A percentile compares a stretch with the other conserved stretches of the same genome.
phyloP scores from a whole-genome alignment of 2,329 filamentous ascomycete species.

The Aspergillus persii region DNA sequence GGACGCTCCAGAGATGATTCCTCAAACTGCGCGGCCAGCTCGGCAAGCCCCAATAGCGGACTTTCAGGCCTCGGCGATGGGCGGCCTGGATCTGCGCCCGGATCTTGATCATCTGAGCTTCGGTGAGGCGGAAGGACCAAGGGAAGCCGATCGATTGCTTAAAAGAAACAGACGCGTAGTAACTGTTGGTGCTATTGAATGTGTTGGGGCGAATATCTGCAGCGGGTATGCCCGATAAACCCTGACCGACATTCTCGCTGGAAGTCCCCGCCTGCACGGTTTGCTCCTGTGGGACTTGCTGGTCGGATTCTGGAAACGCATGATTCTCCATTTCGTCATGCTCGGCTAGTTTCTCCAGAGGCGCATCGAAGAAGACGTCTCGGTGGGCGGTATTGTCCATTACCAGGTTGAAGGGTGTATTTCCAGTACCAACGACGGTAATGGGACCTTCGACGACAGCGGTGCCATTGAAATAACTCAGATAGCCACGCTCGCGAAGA shows the following conservation, averaged over 20 bases:
- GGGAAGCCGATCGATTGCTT: slow-evolving; percentile 47
- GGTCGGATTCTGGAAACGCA: neutral
- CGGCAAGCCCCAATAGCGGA: slow-evolving; percentile 57
- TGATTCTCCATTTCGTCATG: slow-evolving; percentile 5
- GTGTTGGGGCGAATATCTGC: slow-evolving; percentile 37
- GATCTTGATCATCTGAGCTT: slow-evolving; percentile 46
- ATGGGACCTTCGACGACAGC: slow-evolving; percentile 45
- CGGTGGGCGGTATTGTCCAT: slow-evolving; percentile 48
- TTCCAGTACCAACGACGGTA: slow-evolving; percentile 55
- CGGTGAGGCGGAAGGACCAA: slow-evolving; percentile 50
- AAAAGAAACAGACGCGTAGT: slow-evolving; percentile 58
- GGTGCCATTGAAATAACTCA: slow-evolving; percentile 51
- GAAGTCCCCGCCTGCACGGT: slow-evolving; percentile 1
- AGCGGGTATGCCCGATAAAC: slow-evolving; percentile 41
- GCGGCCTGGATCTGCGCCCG: slow-evolving; percentile 54
- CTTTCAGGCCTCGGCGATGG: slow-evolving; percentile 52
- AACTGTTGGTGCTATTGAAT: slow-evolving; percentile 53
- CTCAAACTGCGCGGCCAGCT: slow-evolving; percentile 54
- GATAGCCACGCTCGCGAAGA: slow-evolving; percentile 49
- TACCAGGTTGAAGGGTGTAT: slow-evolving; percentile 51
- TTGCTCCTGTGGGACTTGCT: neutral
- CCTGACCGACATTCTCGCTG: slow-evolving; percentile 43
- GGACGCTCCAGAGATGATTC: slow-evolving; percentile 54
- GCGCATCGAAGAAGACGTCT: slow-evolving; percentile 58
- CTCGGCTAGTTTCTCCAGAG: slow-evolving; percentile 42